phyloP scores from a whole-genome alignment of 2,329 filamentous ascomycete genomes.

The Cryoendolithus antarcticus region DNA sequence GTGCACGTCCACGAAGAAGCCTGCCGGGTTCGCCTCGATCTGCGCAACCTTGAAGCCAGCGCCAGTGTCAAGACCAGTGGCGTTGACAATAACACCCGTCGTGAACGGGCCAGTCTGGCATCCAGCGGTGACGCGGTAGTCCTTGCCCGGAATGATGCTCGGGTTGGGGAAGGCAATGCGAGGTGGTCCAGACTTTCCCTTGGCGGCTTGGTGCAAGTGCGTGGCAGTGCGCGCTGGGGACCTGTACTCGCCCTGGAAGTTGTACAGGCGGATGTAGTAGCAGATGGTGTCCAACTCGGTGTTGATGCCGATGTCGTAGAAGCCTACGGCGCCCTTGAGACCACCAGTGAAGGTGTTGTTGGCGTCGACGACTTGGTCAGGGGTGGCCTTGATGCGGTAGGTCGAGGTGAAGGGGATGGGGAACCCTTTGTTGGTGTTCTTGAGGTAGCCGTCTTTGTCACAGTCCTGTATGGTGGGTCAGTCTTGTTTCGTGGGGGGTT shows the following conservation, averaged over 20 bases:
- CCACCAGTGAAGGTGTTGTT: conserved; percentile 21
- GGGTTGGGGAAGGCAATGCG: conserved; percentile 42
- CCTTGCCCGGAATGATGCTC: conserved; percentile 17
- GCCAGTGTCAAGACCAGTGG: conserved; percentile 31
- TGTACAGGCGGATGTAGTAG: conserved; percentile 27
- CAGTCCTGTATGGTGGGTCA: not conserved
- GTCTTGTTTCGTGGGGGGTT: not conserved
- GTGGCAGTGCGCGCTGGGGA: conserved; percentile 42
- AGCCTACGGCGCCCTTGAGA: conserved; percentile 29
- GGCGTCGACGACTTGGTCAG: conserved; percentile 38
- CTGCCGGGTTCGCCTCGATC: conserved; percentile 39
- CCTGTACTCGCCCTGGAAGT: conserved; percentile 38
- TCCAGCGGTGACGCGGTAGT: conserved; percentile 27
- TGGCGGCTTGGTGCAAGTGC: conserved; percentile 41
- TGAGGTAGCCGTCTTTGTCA: not conserved
- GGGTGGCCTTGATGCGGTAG: conserved; percentile 36
- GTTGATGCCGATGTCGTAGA: conserved; percentile 44
- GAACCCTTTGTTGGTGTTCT: not conserved
- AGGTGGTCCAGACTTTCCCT: conserved; percentile 38
- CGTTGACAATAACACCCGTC: conserved; percentile 29
- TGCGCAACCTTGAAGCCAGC: conserved; percentile 37
- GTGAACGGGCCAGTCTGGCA: conserved; percentile 33
- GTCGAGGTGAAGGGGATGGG: conserved; percentile 34
- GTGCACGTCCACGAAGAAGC: conserved; percentile 44
- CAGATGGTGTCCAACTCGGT: conserved; percentile 31